These are phyloP conservation scores for Saposhnikovia divaricata DNA, from an alignment of 129 eudicot genomes.

Conservation along the genomic window DNA sequence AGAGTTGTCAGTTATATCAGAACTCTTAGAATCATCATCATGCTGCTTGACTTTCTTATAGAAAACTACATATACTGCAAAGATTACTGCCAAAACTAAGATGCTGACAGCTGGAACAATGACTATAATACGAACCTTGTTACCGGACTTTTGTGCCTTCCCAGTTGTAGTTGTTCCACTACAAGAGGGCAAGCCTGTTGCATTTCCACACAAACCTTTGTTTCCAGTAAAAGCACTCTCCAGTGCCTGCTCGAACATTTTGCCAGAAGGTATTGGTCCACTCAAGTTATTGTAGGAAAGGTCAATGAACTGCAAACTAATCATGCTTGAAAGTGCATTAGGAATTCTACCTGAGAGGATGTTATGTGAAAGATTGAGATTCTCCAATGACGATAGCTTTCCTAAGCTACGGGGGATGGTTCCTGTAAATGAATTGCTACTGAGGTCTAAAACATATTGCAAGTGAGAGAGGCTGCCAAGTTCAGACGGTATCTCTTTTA, in stretches of 20 bases:
- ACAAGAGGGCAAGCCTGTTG: slow-evolving; percentile 50
- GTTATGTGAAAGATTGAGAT: slow-evolving; percentile 69
- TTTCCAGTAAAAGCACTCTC: slow-evolving; percentile 45
- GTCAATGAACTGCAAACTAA: slow-evolving; percentile 49
- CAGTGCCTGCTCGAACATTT: slow-evolving; percentile 37
- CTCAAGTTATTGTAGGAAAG: slow-evolving; percentile 63
- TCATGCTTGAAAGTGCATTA: slow-evolving; percentile 41
- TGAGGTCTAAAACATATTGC: slow-evolving; percentile 54
- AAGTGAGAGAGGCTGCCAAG: slow-evolving; percentile 47
- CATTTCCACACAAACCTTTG: slow-evolving; percentile 62
- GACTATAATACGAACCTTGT: slow-evolving; percentile 28
- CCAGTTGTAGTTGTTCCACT: not conserved
- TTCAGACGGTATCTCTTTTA: slow-evolving; percentile 53
- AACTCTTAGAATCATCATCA: slow-evolving; percentile 28
- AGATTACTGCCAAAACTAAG: slow-evolving; percentile 24
- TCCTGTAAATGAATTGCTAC: slow-evolving; percentile 66
- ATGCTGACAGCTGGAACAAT: slow-evolving; percentile 39
- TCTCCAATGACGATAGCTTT: slow-evolving; percentile 42
- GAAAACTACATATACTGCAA: slow-evolving; percentile 20
- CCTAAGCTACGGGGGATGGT: slow-evolving; percentile 50
- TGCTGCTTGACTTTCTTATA: slow-evolving; percentile 23
- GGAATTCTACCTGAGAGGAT: slow-evolving; percentile 67
- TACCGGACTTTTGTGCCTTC: slow-evolving; percentile 21
- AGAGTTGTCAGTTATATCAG: slow-evolving; percentile 13
- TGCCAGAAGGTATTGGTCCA: slow-evolving; percentile 47